phyloP scores from a whole-genome alignment of 2,329 filamentous ascomycete species.

The Xylaria sp. region DNA sequence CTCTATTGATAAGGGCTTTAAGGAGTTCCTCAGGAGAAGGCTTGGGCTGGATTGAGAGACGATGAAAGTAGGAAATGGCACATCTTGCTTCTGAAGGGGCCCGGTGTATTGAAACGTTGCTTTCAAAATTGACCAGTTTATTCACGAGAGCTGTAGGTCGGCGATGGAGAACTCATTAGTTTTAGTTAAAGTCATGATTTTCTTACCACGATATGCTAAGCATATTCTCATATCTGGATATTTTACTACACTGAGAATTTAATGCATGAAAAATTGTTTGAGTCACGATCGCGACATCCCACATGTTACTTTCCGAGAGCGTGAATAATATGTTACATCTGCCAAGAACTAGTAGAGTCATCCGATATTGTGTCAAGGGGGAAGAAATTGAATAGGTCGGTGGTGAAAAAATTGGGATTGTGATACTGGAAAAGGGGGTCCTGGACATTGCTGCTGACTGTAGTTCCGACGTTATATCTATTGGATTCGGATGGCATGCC shows the following conservation, averaged over 20 bases:
- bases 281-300: no score
- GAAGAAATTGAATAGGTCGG: constrained; percentile 27
- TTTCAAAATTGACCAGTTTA: neutral
- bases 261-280: neutral
- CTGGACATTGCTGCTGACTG: neutral
- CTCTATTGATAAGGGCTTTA: constrained; percentile 67
- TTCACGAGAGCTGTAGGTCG: neutral
- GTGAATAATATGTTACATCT: neutral
- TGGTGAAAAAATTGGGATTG: constrained; percentile 21
- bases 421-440: constrained; percentile 16
- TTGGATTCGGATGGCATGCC: constrained; percentile 2
- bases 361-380: constrained; percentile 16
- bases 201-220: no score
- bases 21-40: constrained; percentile 60
- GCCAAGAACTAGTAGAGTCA: constrained; percentile 13
- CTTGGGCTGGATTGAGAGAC: constrained; percentile 46
- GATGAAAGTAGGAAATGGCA: neutral
- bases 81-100: neutral
- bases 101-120: neutral
- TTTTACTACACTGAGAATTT: neutral
- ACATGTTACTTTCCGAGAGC: neutral
- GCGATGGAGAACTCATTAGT: neutral
- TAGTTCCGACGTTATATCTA: neutral
- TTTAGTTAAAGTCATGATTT: no score
- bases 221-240: no score